phyloP scores from a whole-genome alignment of 2,329 filamentous ascomycete genomes.

The Xylaria digitata region DNA sequence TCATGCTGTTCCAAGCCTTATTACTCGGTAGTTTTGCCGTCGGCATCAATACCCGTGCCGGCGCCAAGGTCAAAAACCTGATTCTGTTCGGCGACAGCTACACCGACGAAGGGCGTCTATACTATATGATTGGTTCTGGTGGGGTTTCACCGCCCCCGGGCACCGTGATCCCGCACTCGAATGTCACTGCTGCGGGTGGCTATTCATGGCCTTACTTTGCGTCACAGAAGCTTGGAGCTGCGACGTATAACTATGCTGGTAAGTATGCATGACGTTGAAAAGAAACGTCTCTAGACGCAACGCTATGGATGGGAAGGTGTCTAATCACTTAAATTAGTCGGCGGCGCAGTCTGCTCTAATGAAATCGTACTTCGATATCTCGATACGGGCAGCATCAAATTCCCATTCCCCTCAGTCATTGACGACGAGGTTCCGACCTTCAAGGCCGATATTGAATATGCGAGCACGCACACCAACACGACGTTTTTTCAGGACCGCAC shows the following conservation, averaged over 20 bases:
- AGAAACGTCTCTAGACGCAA: not conserved
- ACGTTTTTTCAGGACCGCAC: conserved; percentile 59
- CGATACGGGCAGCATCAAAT: conserved; percentile 56
- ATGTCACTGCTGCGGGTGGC: conserved; percentile 71
- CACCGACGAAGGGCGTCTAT: conserved; percentile 76
- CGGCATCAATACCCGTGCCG: conserved; percentile 2
- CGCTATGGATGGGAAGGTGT: not conserved
- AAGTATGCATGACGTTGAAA: conserved; percentile 8
- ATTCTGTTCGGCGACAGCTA: conserved; percentile 82
- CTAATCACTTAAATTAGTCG: conserved; percentile 55
- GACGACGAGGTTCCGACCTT: conserved; percentile 71
- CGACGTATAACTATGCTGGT: conserved; percentile 73
- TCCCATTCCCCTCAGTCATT: conserved; percentile 69
- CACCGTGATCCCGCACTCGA: conserved; percentile 57
- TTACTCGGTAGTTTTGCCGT: conserved; percentile 22
- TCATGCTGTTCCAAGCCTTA: conserved; percentile 16
- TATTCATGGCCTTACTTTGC: conserved; percentile 76
- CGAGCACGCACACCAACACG: conserved; percentile 39
- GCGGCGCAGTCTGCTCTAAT: conserved; percentile 79
- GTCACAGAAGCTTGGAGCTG: conserved; percentile 66
- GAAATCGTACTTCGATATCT: conserved; percentile 69
- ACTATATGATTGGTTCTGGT: conserved; percentile 70
- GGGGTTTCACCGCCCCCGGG: conserved; percentile 73
- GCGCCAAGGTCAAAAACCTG: conserved; percentile 65
- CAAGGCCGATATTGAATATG: conserved; percentile 59